Evolutionary conservation across 2,329 filamentous ascomycete species (phyloP).

Genomic region (Fusarium multiceps): DNA sequence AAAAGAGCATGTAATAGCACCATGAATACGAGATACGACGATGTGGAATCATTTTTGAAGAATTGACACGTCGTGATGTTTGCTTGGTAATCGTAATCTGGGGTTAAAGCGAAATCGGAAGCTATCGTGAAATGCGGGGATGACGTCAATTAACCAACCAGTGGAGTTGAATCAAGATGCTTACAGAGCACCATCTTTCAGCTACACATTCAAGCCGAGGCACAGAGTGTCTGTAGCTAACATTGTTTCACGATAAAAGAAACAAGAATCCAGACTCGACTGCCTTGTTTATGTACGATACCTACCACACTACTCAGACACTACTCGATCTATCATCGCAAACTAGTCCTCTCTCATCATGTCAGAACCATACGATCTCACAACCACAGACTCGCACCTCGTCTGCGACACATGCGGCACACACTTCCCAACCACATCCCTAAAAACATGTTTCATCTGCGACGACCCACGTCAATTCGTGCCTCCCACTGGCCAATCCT

Average conservation of each 20-base stretch:
- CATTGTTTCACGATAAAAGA: constrained; percentile 12
- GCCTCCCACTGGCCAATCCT: constrained; percentile 66
- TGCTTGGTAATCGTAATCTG: constrained; percentile 28
- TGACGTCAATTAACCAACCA: constrained; percentile 16
- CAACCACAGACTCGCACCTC: constrained; percentile 50
- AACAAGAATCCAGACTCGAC: not conserved
- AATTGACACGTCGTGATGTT: not conserved
- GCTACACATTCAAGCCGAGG: not conserved
- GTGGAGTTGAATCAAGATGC: not conserved
- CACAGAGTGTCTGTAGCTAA: not conserved
- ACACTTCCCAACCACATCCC: constrained; percentile 62
- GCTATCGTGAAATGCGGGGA: constrained; percentile 12
- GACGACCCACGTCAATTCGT: constrained; percentile 80
- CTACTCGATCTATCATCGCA: not conserved
- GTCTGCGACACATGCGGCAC: constrained; percentile 78
- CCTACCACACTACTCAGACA: too few relatives aligned
- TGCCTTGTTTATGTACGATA: not conserved
- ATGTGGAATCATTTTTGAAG: constrained; percentile 16
- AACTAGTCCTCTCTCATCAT: constrained; percentile 25
- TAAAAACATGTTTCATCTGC: constrained; percentile 74
- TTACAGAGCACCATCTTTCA: constrained; percentile 4
- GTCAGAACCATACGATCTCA: constrained; percentile 41
- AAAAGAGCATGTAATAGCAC: constrained; percentile 2
- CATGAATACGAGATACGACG: constrained; percentile 17
- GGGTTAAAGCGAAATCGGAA: not conserved